Percentiles rank a stretch among this genome's conserved stretches.
These are phyloP conservation scores for Melanogaster broomeanus DNA, from an alignment of 768 basidiomycete species.

Conservation along the genomic window DNA sequence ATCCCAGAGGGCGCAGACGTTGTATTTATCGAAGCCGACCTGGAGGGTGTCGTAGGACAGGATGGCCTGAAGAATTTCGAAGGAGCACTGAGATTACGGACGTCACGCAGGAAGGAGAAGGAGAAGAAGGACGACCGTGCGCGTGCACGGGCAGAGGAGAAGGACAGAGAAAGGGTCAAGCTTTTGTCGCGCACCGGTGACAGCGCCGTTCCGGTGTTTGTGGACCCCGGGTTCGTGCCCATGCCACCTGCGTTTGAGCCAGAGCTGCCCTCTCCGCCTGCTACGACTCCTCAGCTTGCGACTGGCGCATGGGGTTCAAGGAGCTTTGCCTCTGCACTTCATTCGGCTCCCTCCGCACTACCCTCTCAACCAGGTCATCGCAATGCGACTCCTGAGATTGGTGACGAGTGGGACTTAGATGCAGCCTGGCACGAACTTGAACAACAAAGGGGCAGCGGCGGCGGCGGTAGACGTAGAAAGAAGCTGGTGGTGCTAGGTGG, in stretches of 20 bases:
- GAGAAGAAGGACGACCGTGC: conserved; percentile 87
- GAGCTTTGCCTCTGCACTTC: conserved; percentile 81
- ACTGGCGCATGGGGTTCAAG: conserved; percentile 76
- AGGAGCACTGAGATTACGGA: conserved; percentile 73
- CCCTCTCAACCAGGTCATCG: conserved; percentile 40
- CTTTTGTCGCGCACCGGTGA: conserved; percentile 26
- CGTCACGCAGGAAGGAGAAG: conserved; percentile 76
- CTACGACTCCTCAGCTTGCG: conserved; percentile 10
- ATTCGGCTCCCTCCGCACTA: conserved; percentile 49
- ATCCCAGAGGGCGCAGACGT: conserved; percentile 91
- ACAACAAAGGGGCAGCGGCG: conserved; percentile 41
- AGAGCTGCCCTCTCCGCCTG: conserved; percentile 13
- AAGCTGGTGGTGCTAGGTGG: conserved; percentile 75
- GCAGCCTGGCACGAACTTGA: conserved; percentile 83
- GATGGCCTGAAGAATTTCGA: conserved; percentile 85
- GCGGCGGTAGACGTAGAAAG: conserved; percentile 59
- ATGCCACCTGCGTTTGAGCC: conserved; percentile 9
- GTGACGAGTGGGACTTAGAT: conserved; percentile 79
- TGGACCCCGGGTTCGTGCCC: no score
- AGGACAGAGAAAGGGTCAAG: conserved; percentile 58
- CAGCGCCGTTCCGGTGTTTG: conserved; percentile 3
- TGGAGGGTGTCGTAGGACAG: conserved; percentile 72
- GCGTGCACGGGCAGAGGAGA: conserved; percentile 73
- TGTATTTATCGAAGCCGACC: conserved; percentile 88
- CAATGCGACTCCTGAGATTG: conserved; percentile 30